Evolutionary conservation across 2,329 filamentous ascomycete species (phyloP), one percentile per base, ranked within the genome.

Genomic region (Albifimbria verrucaria): DNA sequence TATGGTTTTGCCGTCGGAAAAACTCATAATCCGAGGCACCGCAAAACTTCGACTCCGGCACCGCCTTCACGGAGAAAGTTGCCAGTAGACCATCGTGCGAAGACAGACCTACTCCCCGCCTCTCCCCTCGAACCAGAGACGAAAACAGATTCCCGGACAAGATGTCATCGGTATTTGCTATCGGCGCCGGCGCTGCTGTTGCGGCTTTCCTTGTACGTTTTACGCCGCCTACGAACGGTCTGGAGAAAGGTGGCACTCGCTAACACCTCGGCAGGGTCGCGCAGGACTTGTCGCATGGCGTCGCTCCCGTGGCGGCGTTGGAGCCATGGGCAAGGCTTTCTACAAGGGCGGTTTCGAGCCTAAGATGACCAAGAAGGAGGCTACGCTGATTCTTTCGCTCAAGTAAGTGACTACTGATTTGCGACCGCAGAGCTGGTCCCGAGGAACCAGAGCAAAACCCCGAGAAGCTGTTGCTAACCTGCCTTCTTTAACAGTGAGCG

Each of bases 331-430:
- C 64, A 92, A 92, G 72, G 86, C 92, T 42, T 99, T 92, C 69
- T 97, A 97, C 81, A 99, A 97, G 75, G 94, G 94, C 62, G 94
- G 94, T n/a, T 99, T 99, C 69, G 94, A 99, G 77, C 80, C 86
- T 55, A 89, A 88, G 73, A 99, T 99, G 93, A 97, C 86, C 71
- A 85, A 88, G 71, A 86, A 88, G 70, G 94, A 99, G 75, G 94
- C 94, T 21, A 82, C 92, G 4, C 76, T 99, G 62, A 97, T 99
- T 56, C 77, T 99, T 48, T 89, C 94, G 59, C 86, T 97, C 56
- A 90, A 86, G 93, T 97, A 84, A 48, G 75, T 61, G 11, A 36
- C 7, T 5, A 12, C 39, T 9, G 11, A 18, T 6, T 11, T 11
- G 4, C 12, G 23, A 7, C 22, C 17, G 26, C 23, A 26, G 25